Percentiles rank a stretch among this genome's conserved stretches.
phyloP scores from a whole-genome alignment of 495 filamentous ascomycete species.

The Xylaria castorea region DNA sequence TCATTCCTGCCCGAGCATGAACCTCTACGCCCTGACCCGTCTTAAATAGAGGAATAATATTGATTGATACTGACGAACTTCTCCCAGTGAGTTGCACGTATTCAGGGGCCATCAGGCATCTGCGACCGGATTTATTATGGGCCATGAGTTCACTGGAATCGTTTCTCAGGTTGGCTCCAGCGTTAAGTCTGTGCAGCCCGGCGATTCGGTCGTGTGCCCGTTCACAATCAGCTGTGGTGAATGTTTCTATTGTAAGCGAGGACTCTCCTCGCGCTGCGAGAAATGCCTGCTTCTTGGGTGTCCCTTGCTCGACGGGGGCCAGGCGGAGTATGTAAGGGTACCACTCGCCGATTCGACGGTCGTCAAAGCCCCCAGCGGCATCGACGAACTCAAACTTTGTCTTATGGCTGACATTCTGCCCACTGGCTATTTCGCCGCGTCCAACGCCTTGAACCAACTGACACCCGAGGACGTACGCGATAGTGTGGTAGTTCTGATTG shows the following conservation, averaged over 20 bases:
- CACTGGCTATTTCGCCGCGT: constrained; percentile 66
- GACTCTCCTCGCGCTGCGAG: constrained; percentile 66
- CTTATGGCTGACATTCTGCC: constrained; percentile 69
- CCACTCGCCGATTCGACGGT: constrained; percentile 72
- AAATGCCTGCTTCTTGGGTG: constrained; percentile 65
- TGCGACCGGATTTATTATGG: constrained; percentile 46
- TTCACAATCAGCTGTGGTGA: constrained; percentile 50
- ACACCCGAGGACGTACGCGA: constrained; percentile 45
- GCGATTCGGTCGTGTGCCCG: constrained; percentile 42
- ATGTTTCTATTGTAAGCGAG: constrained; percentile 67
- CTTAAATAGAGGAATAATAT: neutral
- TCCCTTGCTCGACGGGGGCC: constrained; percentile 65
- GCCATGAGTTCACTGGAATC: constrained; percentile 54
- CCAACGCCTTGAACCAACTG: constrained; percentile 49
- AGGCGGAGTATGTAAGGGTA: constrained; percentile 72
- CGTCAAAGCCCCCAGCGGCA: constrained; percentile 65
- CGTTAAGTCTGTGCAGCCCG: constrained; percentile 34
- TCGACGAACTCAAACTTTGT: constrained; percentile 73
- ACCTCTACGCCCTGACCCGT: neutral
- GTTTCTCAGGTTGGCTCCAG: constrained; percentile 43
- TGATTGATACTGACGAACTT: neutral
- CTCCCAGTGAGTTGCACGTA: constrained; percentile 78
- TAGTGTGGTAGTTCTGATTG: constrained; percentile 52
- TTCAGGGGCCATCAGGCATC: constrained; percentile 78
- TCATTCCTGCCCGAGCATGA: constrained; percentile 14